Evolutionary conservation across 768 basidiomycete genomes (phyloP), one percentile per base, ranked within the genome.

Genomic region (Kwoniella mangroviensis): DNA sequence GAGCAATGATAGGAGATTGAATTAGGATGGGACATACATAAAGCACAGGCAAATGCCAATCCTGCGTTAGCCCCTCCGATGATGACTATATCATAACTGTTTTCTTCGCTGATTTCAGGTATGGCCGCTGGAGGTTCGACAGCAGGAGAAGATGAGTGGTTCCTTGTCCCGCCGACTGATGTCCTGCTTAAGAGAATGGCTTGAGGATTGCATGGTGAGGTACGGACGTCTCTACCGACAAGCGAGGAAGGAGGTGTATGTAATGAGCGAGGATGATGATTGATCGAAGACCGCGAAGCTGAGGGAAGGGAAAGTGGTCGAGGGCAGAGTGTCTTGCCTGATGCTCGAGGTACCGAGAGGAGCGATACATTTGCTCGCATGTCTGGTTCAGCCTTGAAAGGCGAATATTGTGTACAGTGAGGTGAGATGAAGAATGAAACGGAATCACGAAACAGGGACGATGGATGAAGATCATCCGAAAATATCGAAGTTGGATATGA

Each of bases 1-100:
- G 34, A 34, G 12, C 53, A 24, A 54, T 5, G 53, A 54, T 21
- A 21, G 21, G 21, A 17, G 6, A 51, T 17, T 17, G 49, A n/a
- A 4, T n/a, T 12, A 22, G 42, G 41, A 56, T 40, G 63, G 57
- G 43, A 24, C 15, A 34, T 79, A 96, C 95, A 88, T 7, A 99
- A 86, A 42, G 93, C 92, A 78, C 89, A 89, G 3, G 94, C 94
- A 43, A 99, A 85, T 13, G 94, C 91, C 51, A 99, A 86, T 3
- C 97, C 97, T 4, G 88, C 92, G 26, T 93, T 94, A 1, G 95
- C 96, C 28, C 93, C 97, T 19, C 97, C 96, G 26, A 98, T 92
- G 75, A 98, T 92, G 22, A 96, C 92, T 42, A 98, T 87, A 81
- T 98, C 97, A 73, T 87, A 90, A 45, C 80, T 77, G 62, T 85